Evolutionary conservation across 768 basidiomycete genomes (phyloP).

Genomic region (Amanita fuliginea): DNA sequence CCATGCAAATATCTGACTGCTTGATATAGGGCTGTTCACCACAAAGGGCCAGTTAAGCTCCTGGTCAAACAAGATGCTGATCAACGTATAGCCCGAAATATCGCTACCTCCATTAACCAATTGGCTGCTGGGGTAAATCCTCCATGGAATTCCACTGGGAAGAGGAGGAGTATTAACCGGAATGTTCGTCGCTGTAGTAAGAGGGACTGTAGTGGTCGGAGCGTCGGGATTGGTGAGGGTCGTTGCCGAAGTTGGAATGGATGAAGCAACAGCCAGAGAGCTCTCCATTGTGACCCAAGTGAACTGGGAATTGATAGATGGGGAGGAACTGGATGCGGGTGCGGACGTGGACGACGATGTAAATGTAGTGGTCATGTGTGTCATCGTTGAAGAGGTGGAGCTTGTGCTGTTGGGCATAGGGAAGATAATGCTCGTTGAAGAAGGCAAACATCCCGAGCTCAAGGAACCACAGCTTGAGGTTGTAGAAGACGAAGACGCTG

Average conservation of each 20-base stretch:
- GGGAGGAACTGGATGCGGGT: conserved; percentile 1
- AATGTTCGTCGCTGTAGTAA: conserved; percentile 15
- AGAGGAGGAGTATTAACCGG: conserved; percentile 25
- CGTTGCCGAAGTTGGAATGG: conserved; percentile 15
- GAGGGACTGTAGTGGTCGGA: conserved; percentile 23
- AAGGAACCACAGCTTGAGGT: background rate
- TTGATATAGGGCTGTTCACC: conserved; percentile 39
- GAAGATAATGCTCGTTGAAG: conserved; percentile 9
- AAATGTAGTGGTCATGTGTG: background rate
- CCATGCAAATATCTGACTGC: conserved; percentile 70
- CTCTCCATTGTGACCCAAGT: conserved; percentile 34
- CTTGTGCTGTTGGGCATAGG: conserved; percentile 9
- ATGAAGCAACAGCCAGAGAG: conserved; percentile 27
- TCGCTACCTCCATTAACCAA: conserved; percentile 14
- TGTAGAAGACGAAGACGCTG: background rate
- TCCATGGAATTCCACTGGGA: conserved; percentile 47
- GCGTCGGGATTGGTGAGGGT: conserved; percentile 35
- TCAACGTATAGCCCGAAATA: conserved; percentile 31
- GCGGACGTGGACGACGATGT: background rate
- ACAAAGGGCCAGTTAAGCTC: conserved; percentile 64
- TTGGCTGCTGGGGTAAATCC: conserved; percentile 39
- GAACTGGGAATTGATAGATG: conserved; percentile 26
- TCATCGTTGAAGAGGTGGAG: conserved; percentile 14
- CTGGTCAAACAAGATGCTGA: conserved; percentile 55
- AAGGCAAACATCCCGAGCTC: background rate